These are phyloP conservation scores for Cladophialophora bantiana DNA, from an alignment of 2,329 filamentous ascomycete genomes.

Conservation along the genomic window DNA sequence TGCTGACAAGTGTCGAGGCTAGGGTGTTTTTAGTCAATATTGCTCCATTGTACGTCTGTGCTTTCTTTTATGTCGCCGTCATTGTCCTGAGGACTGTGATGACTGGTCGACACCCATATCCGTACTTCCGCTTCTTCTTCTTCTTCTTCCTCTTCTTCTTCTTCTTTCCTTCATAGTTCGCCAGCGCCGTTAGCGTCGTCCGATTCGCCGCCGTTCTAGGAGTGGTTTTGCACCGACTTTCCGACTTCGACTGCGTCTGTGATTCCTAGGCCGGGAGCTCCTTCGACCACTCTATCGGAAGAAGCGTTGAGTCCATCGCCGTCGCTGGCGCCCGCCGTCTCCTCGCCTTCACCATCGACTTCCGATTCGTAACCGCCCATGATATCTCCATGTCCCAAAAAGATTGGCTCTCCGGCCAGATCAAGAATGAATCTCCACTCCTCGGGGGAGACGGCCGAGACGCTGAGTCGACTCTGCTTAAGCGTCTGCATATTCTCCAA, in stretches of 20 bases:
- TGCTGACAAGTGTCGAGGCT: not conserved
- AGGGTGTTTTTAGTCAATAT: not conserved
- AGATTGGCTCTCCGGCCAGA: constrained; percentile 47
- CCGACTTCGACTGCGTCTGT: not conserved
- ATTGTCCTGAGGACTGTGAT: not conserved
- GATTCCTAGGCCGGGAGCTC: not conserved
- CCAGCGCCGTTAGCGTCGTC: not conserved
- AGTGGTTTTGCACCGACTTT: not conserved
- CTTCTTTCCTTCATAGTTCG: not conserved
- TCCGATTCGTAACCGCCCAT: constrained; percentile 37
- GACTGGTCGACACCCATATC: not conserved
- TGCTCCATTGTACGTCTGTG: not conserved
- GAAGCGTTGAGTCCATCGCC: constrained; percentile 12
- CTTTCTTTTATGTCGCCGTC: not conserved
- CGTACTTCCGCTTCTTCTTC: not conserved
- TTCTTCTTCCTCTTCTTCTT: not conserved
- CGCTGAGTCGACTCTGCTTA: constrained; percentile 81
- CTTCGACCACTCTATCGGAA: not conserved
- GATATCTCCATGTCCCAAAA: constrained; percentile 31
- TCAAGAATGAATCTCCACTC: constrained; percentile 59
- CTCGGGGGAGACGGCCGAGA: constrained; percentile 59
- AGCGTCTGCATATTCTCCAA: constrained; percentile 82
- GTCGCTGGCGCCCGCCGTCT: constrained; percentile 26
- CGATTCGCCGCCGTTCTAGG: not conserved
- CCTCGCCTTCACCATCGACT: constrained; percentile 36